Base-by-base conservation (phyloP, 2,329 filamentous ascomycete species). In the Aureobasidium lini region DNA sequence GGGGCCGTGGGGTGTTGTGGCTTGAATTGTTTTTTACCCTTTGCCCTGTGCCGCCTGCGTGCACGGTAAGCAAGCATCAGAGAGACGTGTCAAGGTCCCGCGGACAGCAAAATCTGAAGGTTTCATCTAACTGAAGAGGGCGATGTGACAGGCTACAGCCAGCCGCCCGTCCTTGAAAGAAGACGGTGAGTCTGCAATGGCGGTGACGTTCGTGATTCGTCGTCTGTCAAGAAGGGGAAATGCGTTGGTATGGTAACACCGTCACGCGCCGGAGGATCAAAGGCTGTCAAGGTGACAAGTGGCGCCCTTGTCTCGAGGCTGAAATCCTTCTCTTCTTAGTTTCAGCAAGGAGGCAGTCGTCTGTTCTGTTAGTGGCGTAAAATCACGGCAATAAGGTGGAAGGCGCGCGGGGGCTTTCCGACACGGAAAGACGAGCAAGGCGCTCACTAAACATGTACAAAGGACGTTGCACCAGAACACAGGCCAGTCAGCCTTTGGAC, bases 51-150 rank as follows among this genome's bases (percentile, higher is more conserved):
- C 50, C 13, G 40, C n/a, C 28, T 44, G 52, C 52, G 40, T 18
- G 52, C 40, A 56, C 52, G 40, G 50, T 54, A 13, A 43, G 39
- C 50, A 34, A 16, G 7, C 10, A 36, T n/a, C 11, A 42, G 29
- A 43, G n/a, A 18, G n/a, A 46, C 40, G 40, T 56, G 52, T 46
- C 52, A 56, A 42, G 40, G 52, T 13, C 52, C 52, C 50, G 50
- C 50, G 50, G 50, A 43, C 50, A 54, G 29, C 3, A 32, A 23
- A 32, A 29, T 13, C 13, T 6, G 50, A 40, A 23, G 37, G 48
- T 56, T 46, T 56, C 52, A 46, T 56, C 31, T 56, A n/a, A 46
- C 37, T 56, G 52, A 31, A 36, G 18, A 31, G 29, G 16, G 7
- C 37, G 16, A 42, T 8, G 52, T 34, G 52, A 56, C 18, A 43